phyloP scores from a whole-genome alignment of 2,329 filamentous ascomycete genomes.

The Sporothrix luriei region DNA sequence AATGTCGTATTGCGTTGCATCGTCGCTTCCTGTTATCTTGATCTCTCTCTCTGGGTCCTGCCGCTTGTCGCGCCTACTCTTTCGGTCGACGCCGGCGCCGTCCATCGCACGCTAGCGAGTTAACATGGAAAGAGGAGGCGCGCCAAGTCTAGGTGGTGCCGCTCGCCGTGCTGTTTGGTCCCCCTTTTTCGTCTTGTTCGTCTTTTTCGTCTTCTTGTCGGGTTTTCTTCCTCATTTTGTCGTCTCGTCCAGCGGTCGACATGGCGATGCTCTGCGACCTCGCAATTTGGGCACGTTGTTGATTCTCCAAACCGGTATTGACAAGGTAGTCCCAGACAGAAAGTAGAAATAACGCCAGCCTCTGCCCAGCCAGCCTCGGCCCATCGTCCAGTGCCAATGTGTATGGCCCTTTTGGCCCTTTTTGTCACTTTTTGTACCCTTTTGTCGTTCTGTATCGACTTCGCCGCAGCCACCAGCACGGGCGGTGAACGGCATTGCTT shows the following conservation, averaged over 20 bases:
- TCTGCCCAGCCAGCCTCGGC: neutral
- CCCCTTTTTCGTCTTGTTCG: neutral
- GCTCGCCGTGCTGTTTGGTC: neutral
- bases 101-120: slow-evolving; percentile 15
- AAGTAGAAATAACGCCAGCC: neutral
- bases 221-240: neutral
- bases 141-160: neutral
- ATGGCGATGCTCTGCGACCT: neutral
- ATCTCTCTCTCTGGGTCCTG: slow-evolving; percentile 15
- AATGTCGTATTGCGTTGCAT: neutral
- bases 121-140: slow-evolving; percentile 15
- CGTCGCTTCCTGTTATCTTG: slow-evolving; percentile 10
- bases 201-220: no score
- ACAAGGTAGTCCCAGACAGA: neutral
- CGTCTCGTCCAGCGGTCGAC: neutral
- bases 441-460: neutral
- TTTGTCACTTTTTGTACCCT: no score
- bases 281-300: neutral
- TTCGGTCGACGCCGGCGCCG: slow-evolving; percentile 11
- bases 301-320: neutral
- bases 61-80: slow-evolving; percentile 9
- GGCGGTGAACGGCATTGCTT: no score
- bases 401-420: no score
- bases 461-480: neutral
- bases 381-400: neutral